Conservation (phyloP, 805 yeast species). For the Wickerhamiella sergipiensis region DNA sequence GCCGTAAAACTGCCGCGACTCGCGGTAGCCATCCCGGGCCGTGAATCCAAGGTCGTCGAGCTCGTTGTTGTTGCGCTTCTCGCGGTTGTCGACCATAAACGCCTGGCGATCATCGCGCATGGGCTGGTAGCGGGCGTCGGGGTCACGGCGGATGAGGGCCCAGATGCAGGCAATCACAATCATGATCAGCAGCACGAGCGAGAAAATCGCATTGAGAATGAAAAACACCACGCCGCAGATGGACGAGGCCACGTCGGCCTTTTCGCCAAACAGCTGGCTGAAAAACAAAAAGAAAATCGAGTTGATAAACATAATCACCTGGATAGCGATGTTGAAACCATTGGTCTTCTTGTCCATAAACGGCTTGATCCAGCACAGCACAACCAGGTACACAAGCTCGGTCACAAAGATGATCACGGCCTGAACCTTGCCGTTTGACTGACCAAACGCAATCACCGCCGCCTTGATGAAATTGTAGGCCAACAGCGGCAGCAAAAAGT, state of each 20-base stretch:
- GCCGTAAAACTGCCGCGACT: slow-evolving; percentile 13
- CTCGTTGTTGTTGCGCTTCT: slow-evolving; percentile 35
- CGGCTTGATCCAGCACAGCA: slow-evolving; percentile 63
- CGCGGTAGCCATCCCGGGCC: slow-evolving; percentile 24
- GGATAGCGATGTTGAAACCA: slow-evolving; percentile 78
- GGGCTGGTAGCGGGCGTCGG: slow-evolving; percentile 91
- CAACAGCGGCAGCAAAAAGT: slow-evolving; percentile 59
- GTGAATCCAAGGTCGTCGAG: slow-evolving; percentile 58
- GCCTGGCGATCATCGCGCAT: slow-evolving; percentile 93
- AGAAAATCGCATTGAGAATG: slow-evolving; percentile 77
- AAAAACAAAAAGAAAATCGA: slow-evolving; percentile 80
- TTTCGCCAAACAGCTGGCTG: slow-evolving; percentile 58
- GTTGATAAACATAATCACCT: slow-evolving; percentile 66
- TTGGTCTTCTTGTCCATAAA: slow-evolving; percentile 92
- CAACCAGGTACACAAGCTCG: slow-evolving; percentile 57
- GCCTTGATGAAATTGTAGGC: slow-evolving; percentile 59
- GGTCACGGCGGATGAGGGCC: slow-evolving; percentile 78
- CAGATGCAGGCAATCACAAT: slow-evolving; percentile 77
- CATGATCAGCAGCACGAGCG: slow-evolving; percentile 66
- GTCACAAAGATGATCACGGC: slow-evolving; percentile 62
- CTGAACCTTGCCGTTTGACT: slow-evolving; percentile 65
- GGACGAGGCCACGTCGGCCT: slow-evolving; percentile 79
- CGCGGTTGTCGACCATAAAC: slow-evolving; percentile 39
- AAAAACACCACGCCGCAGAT: slow-evolving; percentile 86
- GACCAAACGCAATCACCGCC: slow-evolving; percentile 76